Evolutionary conservation across 208 protist species (phyloP).

Genomic region (Angomonas desouzai): DNA sequence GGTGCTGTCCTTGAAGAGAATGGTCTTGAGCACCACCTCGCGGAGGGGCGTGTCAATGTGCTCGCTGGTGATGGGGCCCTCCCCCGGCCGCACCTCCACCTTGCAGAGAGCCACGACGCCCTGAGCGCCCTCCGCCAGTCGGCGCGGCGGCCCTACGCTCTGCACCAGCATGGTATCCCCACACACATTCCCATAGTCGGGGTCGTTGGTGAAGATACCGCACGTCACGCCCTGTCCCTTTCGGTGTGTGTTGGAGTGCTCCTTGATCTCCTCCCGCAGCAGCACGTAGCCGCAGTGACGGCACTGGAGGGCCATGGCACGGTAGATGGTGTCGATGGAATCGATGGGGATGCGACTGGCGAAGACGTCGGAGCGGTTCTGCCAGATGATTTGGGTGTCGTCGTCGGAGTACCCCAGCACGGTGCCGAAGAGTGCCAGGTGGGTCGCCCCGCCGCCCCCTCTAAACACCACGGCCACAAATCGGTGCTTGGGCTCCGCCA

Average conservation of each 20-base stretch:
- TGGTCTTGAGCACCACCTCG: constrained; percentile 57
- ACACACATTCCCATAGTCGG: constrained; percentile 46
- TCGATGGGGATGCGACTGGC: constrained; percentile 44
- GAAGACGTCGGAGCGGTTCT: constrained; percentile 60
- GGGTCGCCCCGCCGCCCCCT: constrained; percentile 15
- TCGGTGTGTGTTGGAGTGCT: constrained; percentile 61
- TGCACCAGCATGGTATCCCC: constrained; percentile 67
- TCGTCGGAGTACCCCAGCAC: constrained; percentile 74
- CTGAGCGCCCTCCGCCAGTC: constrained; percentile 60
- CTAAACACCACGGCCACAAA: constrained; percentile 46
- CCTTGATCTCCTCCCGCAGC: constrained; percentile 38
- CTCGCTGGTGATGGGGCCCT: constrained; percentile 21
- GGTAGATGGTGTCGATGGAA: constrained; percentile 34
- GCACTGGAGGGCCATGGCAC: constrained; percentile 48
- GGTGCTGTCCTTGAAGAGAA: constrained; percentile 27
- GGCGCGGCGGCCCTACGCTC: constrained; percentile 21
- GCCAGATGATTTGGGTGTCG: constrained; percentile 69
- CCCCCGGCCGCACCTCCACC: constrained; percentile 22
- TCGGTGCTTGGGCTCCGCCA: constrained; percentile 34
- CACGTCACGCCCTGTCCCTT: constrained; percentile 41
- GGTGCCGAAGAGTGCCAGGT: constrained; percentile 45
- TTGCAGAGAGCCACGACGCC: constrained; percentile 50
- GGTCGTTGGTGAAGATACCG: constrained; percentile 45
- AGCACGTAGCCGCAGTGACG: constrained; percentile 61
- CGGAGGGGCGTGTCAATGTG: constrained; percentile 25